Evolutionary conservation across 1,284 basidiomycete genomes (phyloP).

Genomic region (Puccinia polysora): DNA sequence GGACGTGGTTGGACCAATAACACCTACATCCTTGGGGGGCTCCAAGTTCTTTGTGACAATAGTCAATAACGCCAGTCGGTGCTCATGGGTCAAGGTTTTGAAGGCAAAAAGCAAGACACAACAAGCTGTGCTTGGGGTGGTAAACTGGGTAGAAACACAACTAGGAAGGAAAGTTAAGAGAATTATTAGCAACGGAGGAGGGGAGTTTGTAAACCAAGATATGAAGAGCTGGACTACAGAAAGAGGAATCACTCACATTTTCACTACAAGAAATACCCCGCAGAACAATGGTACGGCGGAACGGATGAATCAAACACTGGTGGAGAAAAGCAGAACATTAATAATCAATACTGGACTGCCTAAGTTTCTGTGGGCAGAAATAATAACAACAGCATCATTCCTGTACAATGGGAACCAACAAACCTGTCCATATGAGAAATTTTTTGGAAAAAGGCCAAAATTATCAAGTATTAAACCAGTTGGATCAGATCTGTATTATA

Average conservation of each 20-base stretch:
- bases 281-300: conserved; percentile 16
- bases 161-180: background rate
- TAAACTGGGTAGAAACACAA: background rate
- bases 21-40: conserved; percentile 8
- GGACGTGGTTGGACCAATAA: conserved; percentile 15
- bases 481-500: background rate
- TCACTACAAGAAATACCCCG: conserved; percentile 10
- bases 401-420: background rate
- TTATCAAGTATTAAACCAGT: background rate
- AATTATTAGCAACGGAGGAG: conserved; percentile 12
- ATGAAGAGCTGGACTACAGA: background rate
- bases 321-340: background rate
- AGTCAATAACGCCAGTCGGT: background rate
- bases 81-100: background rate
- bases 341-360: background rate
- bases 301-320: background rate
- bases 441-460: background rate
- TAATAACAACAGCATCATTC: conserved; percentile 1
- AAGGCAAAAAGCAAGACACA: background rate
- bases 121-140: background rate
- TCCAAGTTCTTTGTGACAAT: background rate
- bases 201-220: conserved; percentile 7
- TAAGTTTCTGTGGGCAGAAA: conserved; percentile 7
- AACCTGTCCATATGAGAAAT: background rate
- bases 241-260: conserved; percentile 5